Conservation (phyloP, 2,329 filamentous ascomycete species). For the Cladobotryum mycophilum region DNA sequence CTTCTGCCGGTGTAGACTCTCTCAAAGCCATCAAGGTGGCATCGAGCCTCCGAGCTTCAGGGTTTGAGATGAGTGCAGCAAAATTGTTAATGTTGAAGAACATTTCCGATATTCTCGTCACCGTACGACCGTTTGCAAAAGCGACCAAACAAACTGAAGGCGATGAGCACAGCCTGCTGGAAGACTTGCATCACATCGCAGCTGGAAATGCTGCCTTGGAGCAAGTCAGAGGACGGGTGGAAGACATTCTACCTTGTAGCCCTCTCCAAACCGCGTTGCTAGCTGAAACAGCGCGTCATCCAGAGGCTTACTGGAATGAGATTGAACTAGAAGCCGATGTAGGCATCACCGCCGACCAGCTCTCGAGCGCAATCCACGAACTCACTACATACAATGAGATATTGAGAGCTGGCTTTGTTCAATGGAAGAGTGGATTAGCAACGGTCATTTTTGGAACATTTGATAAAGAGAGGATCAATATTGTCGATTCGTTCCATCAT, state of each 20-base stretch:
- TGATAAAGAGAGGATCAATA: constrained; percentile 34
- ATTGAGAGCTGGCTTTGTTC: constrained; percentile 66
- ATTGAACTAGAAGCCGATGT: constrained; percentile 55
- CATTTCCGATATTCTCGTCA: constrained; percentile 25
- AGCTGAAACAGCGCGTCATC: constrained; percentile 57
- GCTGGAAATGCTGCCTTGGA: constrained; percentile 12
- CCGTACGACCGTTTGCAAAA: neutral
- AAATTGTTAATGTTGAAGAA: constrained; percentile 55
- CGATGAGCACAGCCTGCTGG: constrained; percentile 14
- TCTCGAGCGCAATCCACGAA: constrained; percentile 43
- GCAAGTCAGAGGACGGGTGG: constrained; percentile 22
- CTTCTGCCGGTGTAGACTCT: constrained; percentile 59
- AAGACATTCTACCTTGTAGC: constrained; percentile 56
- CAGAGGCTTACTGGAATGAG: constrained; percentile 69
- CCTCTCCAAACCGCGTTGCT: constrained; percentile 76
- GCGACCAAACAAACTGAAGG: neutral
- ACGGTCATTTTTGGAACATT: constrained; percentile 54
- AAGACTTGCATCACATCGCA: constrained; percentile 15
- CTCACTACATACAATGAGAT: constrained; percentile 56
- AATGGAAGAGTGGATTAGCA: constrained; percentile 34
- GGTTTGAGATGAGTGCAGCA: constrained; percentile 50
- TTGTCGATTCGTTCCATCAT: constrained; percentile 31
- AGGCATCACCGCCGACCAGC: constrained; percentile 25
- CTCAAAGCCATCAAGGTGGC: constrained; percentile 45
- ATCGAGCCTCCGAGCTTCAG: constrained; percentile 53